These are phyloP conservation scores for Phytopythium ostracodes DNA, from an alignment of 352 stramenopile species.

Conservation along the genomic window DNA sequence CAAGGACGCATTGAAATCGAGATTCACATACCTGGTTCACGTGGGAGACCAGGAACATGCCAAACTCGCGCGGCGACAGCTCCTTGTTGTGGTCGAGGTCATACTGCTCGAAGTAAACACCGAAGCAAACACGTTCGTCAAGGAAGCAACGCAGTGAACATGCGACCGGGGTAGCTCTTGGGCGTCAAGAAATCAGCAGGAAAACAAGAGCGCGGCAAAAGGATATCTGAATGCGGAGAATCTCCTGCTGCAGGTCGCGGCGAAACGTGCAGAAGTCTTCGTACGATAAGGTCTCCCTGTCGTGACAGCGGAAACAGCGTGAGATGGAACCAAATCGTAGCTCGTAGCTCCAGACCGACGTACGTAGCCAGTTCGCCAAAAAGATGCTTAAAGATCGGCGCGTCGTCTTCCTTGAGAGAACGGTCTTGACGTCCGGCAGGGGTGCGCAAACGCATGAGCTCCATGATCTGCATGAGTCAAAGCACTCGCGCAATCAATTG, in stretches of 20 bases:
- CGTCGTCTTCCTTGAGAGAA: conserved; percentile 68
- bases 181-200: neutral
- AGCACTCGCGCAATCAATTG: conserved; percentile 1
- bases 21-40: conserved; percentile 59
- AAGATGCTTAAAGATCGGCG: conserved; percentile 81
- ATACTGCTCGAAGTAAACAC: conserved; percentile 86
- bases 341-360: neutral
- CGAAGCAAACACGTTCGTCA: conserved; percentile 63
- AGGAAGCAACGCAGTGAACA: conserved; percentile 19
- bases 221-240: conserved; percentile 90
- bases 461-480: conserved; percentile 57
- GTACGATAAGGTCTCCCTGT: conserved; percentile 73
- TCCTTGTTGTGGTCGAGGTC: conserved; percentile 78
- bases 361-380: conserved; percentile 79
- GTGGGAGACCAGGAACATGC: conserved; percentile 85
- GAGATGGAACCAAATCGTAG: neutral
- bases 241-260: conserved; percentile 69
- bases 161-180: neutral
- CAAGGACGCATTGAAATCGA: neutral
- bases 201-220: conserved; percentile 21
- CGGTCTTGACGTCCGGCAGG: conserved; percentile 78
- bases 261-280: conserved; percentile 78
- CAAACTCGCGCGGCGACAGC: conserved; percentile 79
- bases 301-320: neutral
- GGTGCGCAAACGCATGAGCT: conserved; percentile 75